Evolutionary conservation across 1,284 basidiomycete genomes (phyloP), one percentile per base, ranked within the genome.

Genomic region (Papiliotrema nemorosa): DNA sequence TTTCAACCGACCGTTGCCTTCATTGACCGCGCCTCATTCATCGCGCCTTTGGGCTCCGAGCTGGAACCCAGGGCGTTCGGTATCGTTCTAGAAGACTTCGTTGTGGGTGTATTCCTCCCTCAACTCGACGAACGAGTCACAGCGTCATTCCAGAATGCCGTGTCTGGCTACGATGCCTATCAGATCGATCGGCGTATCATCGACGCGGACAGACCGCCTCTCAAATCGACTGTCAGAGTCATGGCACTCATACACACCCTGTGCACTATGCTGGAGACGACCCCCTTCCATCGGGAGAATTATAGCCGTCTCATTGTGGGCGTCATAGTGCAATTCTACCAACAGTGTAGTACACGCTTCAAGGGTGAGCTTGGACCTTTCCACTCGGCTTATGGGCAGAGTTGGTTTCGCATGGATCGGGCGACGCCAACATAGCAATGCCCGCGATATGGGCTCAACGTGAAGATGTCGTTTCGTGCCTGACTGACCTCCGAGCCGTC

Each of bases 251-350:
- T 96, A 64, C 93, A 96, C 67, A 92, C 88, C 2, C 78, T 98
- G 2, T 97, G 92, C 64, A 81, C 83, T 7, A 97, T 97, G 91
- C 81, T 97, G 9, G 82, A 85, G 49, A 86, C 85, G 14, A 92
- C 90, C n/a, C 92, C 94, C 0, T 97, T 98, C 77, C 93, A 97
- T 64, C 82, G 86, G 52, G 94, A 97, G 69, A 91, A 85, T 69
- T 93, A 97, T 72, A 86, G 90, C 26, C 83, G 90, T n/a, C 78
- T 98, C 34, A 91, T 98, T 54, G 81, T 98, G 22, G 86, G 88
- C n/a, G 87, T 97, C 37, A 87, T 97, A 44, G 90, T 96, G 33
- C 92, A 97, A 70, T 97, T 93, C 71, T 97, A 97, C 67, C 90
- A 96, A 68, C 84, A 87, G 35, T 96, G 92, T 65, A 90, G 87